Base-by-base conservation (phyloP, 352 stramenopile genomes). In the Phytophthora agathidicida region DNA sequence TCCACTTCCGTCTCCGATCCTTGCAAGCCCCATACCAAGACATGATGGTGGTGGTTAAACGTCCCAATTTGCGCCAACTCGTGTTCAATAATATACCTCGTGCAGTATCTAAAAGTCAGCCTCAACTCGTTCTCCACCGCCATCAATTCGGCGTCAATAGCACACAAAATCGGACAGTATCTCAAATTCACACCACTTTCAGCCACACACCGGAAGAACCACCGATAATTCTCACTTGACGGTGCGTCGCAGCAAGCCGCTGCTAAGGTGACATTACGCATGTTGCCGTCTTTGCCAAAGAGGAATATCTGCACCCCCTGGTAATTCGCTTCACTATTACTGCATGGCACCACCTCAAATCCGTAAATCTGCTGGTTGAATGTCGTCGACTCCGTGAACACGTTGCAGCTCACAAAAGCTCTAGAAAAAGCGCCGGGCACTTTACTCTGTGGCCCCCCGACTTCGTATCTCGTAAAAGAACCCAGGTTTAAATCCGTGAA, bases 321-420 rank as follows among this genome's bases (percentile, higher is more conserved):
- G 37, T 81, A 86, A 22, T 63, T 70, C 5, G 65, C 63, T 19
- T 68, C 65, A 3, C 17, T 35, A 47, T 77, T 58, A 59, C 28
- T 22, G 49, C 60, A 64, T 5, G 63, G 52, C 16, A 79, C 41
- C n/a, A 63, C 73, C 10, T 84, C 73, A 28, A 86, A 68, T 0
- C 75, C 75, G 33, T 82, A 78, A 27, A 88, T 64, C 54, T 84
- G 78, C 53, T 86, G 78, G 38, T 86, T 83, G 47, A 75, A 60
- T 2, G 41, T 48, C 41, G 72, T 71, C 5, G 72, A 66, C 11
- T 52, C 32, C 0, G 61, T 72, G 47, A 88, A 83, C n/a, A 78
- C 68, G 3, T 49, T 68, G n/a, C 63, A 79, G n/a, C 73, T 62
- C 23, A 83, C 47, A 16, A 85, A 85, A 7, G 74, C 73, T 22